Percentiles rank a stretch among this genome's conserved stretches.
These are phyloP conservation scores for thale cress (Arabidopsis thaliana) DNA, from an alignment of 345 rosid genomes.

Conservation along the genomic window TAIR10.1 NC_003071.7:18307501-18308000, in stretches of 20 bases:
- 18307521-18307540: slow-evolving; percentile 24
- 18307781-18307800: background rate
- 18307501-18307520: slow-evolving; percentile 13
- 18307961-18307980: slow-evolving; percentile 72
- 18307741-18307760: slow-evolving; percentile 30
- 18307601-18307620: slow-evolving; percentile 38
- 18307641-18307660: slow-evolving; percentile 30
- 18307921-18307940: background rate
- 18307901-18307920: too few species aligned
- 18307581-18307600: slow-evolving; percentile 4
- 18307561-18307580: slow-evolving; percentile 27
- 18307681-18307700: slow-evolving; percentile 53
- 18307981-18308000: slow-evolving; percentile 67
- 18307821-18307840: background rate
- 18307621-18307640: slow-evolving; percentile 29
- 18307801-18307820: background rate
- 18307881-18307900: background rate
- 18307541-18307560: slow-evolving; percentile 32
- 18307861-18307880: background rate
- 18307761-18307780: background rate
- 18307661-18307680: slow-evolving; percentile 39
- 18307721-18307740: slow-evolving; percentile 64
- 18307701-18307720: slow-evolving; percentile 73
- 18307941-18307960: slow-evolving; percentile 75
- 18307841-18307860: background rate